Conservation (phyloP, 2,329 filamentous ascomycete genomes). For the Aspergillus ibericus region DNA sequence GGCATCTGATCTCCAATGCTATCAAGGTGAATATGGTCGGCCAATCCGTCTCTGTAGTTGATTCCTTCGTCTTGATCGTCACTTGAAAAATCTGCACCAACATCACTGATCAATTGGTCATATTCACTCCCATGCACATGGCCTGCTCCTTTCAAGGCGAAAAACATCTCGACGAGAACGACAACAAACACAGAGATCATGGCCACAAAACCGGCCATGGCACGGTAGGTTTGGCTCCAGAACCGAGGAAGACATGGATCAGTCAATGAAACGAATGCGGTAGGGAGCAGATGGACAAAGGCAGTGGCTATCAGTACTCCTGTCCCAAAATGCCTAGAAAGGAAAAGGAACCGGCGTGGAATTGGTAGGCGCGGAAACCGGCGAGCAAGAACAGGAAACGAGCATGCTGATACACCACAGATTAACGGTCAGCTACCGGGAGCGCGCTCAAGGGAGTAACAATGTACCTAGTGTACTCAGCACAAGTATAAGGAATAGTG, state of each 20-base stretch:
- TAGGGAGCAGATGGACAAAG: conserved; percentile 62
- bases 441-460: background rate
- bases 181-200: conserved; percentile 82
- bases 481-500: conserved; percentile 64
- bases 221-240: conserved; percentile 76
- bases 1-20: conserved; percentile 9
- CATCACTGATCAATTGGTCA: conserved; percentile 43
- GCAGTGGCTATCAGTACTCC: conserved; percentile 59
- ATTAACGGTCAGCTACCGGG: conserved; percentile 9
- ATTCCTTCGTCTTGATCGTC: conserved; percentile 18
- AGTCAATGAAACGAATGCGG: conserved; percentile 61
- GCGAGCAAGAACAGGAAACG: conserved; percentile 61
- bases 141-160: conserved; percentile 68
- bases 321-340: conserved; percentile 60
- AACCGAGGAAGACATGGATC: conserved; percentile 70
- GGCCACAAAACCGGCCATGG: conserved; percentile 76
- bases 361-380: conserved; percentile 61
- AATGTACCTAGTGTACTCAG: conserved; percentile 48
- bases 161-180: conserved; percentile 83
- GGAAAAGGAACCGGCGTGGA: conserved; percentile 59
- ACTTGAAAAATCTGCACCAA: conserved; percentile 21
- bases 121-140: conserved; percentile 59
- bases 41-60: conserved; percentile 24
- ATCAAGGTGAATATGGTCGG: conserved; percentile 24
- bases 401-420: conserved; percentile 51